Conservation (phyloP, 495 filamentous ascomycete species). For the Chaetomium tenue region DNA sequence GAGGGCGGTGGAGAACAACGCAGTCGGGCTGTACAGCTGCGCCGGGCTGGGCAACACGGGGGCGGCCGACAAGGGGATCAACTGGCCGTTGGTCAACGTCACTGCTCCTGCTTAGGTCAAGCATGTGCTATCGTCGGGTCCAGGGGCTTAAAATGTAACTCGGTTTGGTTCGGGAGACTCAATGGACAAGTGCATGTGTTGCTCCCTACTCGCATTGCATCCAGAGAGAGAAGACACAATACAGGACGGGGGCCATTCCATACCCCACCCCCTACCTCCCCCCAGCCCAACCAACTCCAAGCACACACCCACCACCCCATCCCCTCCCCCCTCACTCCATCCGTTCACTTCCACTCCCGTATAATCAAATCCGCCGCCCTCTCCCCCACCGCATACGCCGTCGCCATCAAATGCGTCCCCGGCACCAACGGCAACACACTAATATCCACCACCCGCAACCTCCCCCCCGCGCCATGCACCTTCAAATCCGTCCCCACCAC, state of each 20-base stretch:
- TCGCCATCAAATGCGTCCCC: slow-evolving; percentile 21
- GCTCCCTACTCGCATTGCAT: no score
- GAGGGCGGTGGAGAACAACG: slow-evolving; percentile 51
- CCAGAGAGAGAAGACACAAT: no score
- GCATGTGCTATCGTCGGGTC: no score
- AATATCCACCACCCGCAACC: not conserved
- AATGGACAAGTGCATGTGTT: no score
- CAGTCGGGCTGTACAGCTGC: slow-evolving; percentile 52
- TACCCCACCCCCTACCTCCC: no score
- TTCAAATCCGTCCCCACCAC: slow-evolving; percentile 39
- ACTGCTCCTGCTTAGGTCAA: slow-evolving; percentile 9
- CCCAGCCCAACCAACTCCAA: no score
- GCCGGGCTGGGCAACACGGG: slow-evolving; percentile 50
- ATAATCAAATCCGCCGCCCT: slow-evolving; percentile 50
- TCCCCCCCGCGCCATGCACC: no score
- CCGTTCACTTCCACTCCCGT: slow-evolving; percentile 40
- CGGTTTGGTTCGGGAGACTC: no score
- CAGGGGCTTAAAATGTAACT: no score
- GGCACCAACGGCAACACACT: slow-evolving; percentile 50
- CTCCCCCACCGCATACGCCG: slow-evolving; percentile 25
- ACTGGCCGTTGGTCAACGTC: slow-evolving; percentile 51
- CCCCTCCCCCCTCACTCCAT: not conserved
- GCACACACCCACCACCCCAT: not conserved
- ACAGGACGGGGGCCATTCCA: no score
- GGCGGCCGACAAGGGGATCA: slow-evolving; percentile 54